Base-by-base conservation (phyloP, 306 rosid species). In the Trifolium repens region DNA sequence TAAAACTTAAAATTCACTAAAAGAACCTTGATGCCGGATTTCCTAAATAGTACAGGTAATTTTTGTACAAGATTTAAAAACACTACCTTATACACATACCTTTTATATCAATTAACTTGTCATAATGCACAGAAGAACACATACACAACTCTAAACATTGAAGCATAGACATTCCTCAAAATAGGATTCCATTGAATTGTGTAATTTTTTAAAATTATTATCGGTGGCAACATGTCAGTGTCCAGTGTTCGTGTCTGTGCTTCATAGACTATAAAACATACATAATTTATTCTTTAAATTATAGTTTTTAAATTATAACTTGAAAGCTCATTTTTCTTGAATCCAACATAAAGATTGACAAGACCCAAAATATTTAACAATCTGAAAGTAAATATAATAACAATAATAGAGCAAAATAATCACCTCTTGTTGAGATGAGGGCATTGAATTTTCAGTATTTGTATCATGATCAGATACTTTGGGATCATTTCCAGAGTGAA, bases 381-480 rank as follows among this genome's bases (percentile, higher is more conserved):
- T 46, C 15, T n/a, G 9, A 67, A 67, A 67, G 22, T 22, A 55
- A 17, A 42, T 47, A 0, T 26, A 34, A 69, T 9, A 15, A 50
- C 7, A 24, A 12, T 7, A 5, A 39, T 16, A 2, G 1, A 65
- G n/a, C 22, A 11, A 66, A 19, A 64, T 6, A 73, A 42, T 78
- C 52, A 80, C 99, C 98, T 96, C 93, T 81, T 90, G 80, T 30
- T 86, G 82, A 15, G 89, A 69, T 5, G 97, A 89, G 74, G 97
- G 96, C 91, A 92, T 86, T 40, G 84, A 78, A 73, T 57, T 84
- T 49, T 80, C 85, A 32, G 75, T 85, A 75, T 40, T 83, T 76
- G 77, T 67, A 78, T 73, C 79, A 69, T 81, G 58, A 72, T 72
- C 81, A 17, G 84, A 79, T 63, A 60, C 81, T 52, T 82, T 86